phyloP scores from a whole-genome alignment of 345 rosid species.

The Isatis tinctoria region DNA sequence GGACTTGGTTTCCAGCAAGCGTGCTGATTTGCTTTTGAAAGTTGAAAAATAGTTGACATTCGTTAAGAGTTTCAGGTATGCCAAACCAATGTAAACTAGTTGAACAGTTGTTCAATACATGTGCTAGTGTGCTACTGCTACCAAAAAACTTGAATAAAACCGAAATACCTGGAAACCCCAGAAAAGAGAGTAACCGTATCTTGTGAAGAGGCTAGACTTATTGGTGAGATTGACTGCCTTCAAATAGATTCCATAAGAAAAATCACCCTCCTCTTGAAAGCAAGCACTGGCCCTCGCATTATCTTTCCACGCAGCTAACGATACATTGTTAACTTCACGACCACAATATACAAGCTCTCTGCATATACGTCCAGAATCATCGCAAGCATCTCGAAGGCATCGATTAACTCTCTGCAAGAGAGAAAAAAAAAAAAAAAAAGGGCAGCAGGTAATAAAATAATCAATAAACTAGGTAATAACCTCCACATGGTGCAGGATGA shows the following conservation, averaged over 20 bases:
- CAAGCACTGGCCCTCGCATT: conserved; percentile 45
- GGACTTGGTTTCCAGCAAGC: conserved; percentile 79
- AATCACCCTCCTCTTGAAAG: conserved; percentile 32
- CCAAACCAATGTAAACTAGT: conserved; percentile 4
- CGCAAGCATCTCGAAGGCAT: conserved; percentile 74
- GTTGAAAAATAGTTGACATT: neutral
- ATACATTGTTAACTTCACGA: neutral
- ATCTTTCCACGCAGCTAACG: conserved; percentile 23
- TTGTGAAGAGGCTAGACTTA: conserved; percentile 33
- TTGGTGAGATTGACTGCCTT: conserved; percentile 58
- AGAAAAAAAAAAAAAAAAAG: neutral
- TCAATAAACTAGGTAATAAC: neutral
- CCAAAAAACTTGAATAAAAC: neutral
- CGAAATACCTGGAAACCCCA: conserved; percentile 92
- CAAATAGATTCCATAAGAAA: conserved; percentile 55
- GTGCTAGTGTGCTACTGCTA: neutral
- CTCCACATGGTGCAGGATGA: too few relatives aligned
- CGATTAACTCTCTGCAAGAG: conserved; percentile 74
- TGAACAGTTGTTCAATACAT: neutral
- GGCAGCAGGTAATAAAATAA: neutral
- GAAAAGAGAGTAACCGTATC: conserved; percentile 74
- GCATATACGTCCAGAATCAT: conserved; percentile 21
- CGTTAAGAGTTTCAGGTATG: neutral
- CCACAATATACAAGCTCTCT: conserved; percentile 59
- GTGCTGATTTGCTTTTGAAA: conserved; percentile 88